Evolutionary conservation across 2,329 filamentous ascomycete genomes (phyloP).

Genomic region (Didymella exigua): DNA sequence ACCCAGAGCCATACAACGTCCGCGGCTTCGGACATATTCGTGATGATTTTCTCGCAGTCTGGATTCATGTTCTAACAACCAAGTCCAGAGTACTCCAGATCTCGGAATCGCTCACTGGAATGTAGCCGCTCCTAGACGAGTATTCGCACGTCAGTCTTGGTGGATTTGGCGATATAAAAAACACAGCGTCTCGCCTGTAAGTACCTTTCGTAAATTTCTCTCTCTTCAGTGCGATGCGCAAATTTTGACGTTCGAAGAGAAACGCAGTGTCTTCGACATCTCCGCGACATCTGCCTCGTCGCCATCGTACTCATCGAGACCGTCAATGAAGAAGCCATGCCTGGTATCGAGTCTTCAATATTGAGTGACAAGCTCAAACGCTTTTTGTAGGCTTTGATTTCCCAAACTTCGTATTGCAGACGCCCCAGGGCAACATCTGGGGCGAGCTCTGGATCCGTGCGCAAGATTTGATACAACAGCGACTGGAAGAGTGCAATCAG

Average conservation of each 20-base stretch:
- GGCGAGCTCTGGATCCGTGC: constrained; percentile 5
- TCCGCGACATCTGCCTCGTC: not conserved
- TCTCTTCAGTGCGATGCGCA: too few relatives aligned
- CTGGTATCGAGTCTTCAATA: constrained; percentile 5
- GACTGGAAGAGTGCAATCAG: constrained; percentile 15
- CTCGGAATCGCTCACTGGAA: not conserved
- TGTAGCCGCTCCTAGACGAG: not conserved
- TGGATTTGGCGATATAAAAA: not conserved
- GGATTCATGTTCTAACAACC: too few relatives aligned
- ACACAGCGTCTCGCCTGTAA: too few relatives aligned
- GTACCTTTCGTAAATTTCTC: too few relatives aligned
- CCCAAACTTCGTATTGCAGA: not conserved
- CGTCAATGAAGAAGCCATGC: constrained; percentile 25
- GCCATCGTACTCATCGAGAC: constrained; percentile 14
- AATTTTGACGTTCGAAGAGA: too few relatives aligned
- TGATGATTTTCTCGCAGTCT: not conserved
- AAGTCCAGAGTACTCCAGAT: too few relatives aligned
- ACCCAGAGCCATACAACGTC: not conserved
- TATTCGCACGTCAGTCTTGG: too few relatives aligned
- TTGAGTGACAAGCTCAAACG: too few relatives aligned
- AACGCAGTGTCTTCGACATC: too few relatives aligned
- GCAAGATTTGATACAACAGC: constrained; percentile 19
- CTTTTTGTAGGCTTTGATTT: too few relatives aligned
- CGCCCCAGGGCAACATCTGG: not conserved
- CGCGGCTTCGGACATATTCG: not conserved